These are phyloP conservation scores for Pontederia paniculata DNA, from an alignment of 176 grass and related monocot species.

Conservation along the genomic window DNA sequence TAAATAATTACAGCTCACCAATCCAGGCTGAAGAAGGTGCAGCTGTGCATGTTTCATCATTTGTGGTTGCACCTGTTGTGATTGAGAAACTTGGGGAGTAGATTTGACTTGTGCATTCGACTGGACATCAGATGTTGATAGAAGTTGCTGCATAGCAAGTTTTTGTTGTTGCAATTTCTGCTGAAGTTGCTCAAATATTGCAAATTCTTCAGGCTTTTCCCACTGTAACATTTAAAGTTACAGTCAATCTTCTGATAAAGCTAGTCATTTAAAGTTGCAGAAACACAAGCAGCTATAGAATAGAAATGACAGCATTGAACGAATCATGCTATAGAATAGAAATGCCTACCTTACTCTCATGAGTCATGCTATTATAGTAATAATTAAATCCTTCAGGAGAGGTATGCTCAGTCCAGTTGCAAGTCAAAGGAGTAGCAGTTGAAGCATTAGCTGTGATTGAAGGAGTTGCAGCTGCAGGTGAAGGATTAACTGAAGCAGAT, in stretches of 20 bases:
- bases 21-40: conserved; percentile 28
- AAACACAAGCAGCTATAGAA: background rate
- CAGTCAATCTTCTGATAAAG: conserved; percentile 1
- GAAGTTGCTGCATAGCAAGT: conserved; percentile 60
- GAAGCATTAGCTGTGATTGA: conserved; percentile 28
- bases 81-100: conserved; percentile 32
- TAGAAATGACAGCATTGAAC: background rate
- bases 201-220: conserved; percentile 95
- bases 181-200: conserved; percentile 72
- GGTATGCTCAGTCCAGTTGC: conserved; percentile 90
- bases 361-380: conserved; percentile 81
- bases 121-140: conserved; percentile 49
- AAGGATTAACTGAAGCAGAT: conserved; percentile 27
- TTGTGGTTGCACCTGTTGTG: conserved; percentile 68
- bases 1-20: background rate
- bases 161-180: conserved; percentile 96
- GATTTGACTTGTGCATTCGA: background rate
- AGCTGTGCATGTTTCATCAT: conserved; percentile 57
- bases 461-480: conserved; percentile 34
- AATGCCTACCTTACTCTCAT: conserved; percentile 66
- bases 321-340: no score
- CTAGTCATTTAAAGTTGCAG: background rate
- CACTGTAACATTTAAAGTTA: conserved; percentile 29
- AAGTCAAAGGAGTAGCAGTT: conserved; percentile 59
- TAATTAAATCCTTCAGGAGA: conserved; percentile 99